These are phyloP conservation scores for Diddensiella santjacobensis DNA, from an alignment of 805 yeast species.

Conservation along the genomic window DNA sequence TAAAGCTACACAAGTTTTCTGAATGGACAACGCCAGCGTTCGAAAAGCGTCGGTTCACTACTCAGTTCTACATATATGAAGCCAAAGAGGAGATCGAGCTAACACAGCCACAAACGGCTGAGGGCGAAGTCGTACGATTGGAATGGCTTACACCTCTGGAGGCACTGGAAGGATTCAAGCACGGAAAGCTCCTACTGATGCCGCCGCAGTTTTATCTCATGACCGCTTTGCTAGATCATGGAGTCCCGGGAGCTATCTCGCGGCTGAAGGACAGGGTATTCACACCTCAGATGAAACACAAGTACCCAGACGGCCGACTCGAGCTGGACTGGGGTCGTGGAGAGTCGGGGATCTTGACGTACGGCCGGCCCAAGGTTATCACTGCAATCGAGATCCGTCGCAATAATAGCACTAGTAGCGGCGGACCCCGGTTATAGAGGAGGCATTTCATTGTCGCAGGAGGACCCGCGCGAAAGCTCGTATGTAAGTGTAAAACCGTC, in stretches of 20 bases:
- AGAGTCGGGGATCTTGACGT: constrained; percentile 20
- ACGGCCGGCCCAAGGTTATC: constrained; percentile 12
- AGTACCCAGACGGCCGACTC: constrained; percentile 19
- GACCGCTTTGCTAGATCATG: constrained; percentile 16
- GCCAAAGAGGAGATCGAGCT: constrained; percentile 18
- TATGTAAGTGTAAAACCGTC: constrained; percentile 16
- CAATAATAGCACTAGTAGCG: not conserved
- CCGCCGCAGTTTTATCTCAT: constrained; percentile 34
- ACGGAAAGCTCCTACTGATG: constrained; percentile 23
- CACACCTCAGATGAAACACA: constrained; percentile 21
- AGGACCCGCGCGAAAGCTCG: not conserved
- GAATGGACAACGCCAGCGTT: constrained; percentile 32
- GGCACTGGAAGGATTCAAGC: constrained; percentile 22
- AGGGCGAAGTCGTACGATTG: constrained; percentile 16
- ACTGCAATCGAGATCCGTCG: constrained; percentile 4
- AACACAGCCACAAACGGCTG: not conserved
- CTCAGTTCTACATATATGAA: constrained; percentile 28
- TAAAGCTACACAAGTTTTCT: constrained; percentile 20
- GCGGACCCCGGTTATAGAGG: not conserved
- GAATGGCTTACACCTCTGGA: constrained; percentile 30
- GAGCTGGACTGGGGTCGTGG: constrained; percentile 29
- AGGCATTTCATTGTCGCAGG: not conserved
- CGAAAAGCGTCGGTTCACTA: constrained; percentile 26
- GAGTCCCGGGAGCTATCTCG: constrained; percentile 13
- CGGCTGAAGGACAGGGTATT: constrained; percentile 19